phyloP scores from a whole-genome alignment of 139 green algal species.

The Chloropicon primus region DNA sequence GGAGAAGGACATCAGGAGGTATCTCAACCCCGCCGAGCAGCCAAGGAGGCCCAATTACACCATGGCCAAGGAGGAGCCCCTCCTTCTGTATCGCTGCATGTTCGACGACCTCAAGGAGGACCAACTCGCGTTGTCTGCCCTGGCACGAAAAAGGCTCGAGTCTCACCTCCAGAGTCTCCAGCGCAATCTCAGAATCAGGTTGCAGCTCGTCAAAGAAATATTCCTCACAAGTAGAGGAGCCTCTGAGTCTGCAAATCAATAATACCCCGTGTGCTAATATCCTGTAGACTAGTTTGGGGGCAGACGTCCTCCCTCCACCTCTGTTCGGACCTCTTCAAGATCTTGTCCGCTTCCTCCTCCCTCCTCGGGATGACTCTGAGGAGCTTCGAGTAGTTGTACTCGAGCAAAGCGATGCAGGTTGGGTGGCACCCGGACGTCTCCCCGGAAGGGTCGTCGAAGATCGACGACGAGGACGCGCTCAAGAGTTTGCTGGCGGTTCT shows the following conservation, averaged over 20 bases:
- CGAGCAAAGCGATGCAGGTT: background rate
- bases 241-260: background rate
- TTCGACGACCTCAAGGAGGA: background rate
- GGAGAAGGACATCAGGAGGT: background rate
- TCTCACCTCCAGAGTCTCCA: background rate
- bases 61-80: background rate
- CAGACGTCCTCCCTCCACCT: background rate
- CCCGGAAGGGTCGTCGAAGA: background rate
- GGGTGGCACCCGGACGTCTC: background rate
- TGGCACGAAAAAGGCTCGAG: too few species aligned
- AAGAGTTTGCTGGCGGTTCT: background rate
- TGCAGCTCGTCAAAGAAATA: background rate
- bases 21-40: background rate
- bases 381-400: background rate
- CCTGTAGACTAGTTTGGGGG: background rate
- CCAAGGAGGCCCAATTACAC: background rate
- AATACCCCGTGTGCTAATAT: background rate
- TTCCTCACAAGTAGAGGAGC: background rate
- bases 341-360: background rate
- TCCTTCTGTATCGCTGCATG: background rate
- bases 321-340: background rate
- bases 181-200: background rate
- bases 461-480: background rate
- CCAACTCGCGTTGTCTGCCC: background rate
- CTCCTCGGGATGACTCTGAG: background rate